These are phyloP conservation scores for Candolleomyces efflorescens DNA, from an alignment of 768 basidiomycete species.

Conservation along the genomic window DNA sequence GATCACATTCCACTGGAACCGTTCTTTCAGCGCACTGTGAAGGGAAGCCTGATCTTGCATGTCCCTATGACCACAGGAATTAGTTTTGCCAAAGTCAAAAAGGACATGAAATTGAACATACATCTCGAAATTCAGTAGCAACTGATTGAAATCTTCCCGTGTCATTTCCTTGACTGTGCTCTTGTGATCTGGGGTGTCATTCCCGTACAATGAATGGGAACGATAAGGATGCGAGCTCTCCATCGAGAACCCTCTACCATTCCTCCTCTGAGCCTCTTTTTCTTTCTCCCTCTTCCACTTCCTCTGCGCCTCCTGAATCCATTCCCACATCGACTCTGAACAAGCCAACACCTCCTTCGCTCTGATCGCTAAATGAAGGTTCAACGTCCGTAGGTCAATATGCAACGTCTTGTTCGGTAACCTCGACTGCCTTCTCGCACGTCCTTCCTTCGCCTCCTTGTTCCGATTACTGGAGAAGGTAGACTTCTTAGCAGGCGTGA, in stretches of 20 bases:
- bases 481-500: conserved; percentile 35
- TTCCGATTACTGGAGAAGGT: conserved; percentile 17
- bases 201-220: neutral
- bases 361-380: conserved; percentile 59
- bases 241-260: conserved; percentile 10
- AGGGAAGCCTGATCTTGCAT: conserved; percentile 59
- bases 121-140: conserved; percentile 58
- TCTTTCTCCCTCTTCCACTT: conserved; percentile 11
- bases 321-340: conserved; percentile 79
- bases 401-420: conserved; percentile 53
- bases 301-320: conserved; percentile 51
- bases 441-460: conserved; percentile 11
- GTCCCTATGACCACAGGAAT: conserved; percentile 38
- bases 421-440: conserved; percentile 23
- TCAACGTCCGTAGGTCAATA: conserved; percentile 54
- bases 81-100: neutral
- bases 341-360: conserved; percentile 66
- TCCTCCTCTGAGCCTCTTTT: conserved; percentile 2
- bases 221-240: conserved; percentile 3
- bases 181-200: neutral
- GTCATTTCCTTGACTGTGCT: conserved; percentile 34
- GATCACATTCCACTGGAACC: conserved; percentile 45
- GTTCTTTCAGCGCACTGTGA: conserved; percentile 39
- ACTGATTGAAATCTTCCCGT: conserved; percentile 57
- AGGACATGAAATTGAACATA: conserved; percentile 28